Evolutionary conservation across 83 land plant species (phyloP).

Genomic region (Diphasiastrum complanatum): DNA sequence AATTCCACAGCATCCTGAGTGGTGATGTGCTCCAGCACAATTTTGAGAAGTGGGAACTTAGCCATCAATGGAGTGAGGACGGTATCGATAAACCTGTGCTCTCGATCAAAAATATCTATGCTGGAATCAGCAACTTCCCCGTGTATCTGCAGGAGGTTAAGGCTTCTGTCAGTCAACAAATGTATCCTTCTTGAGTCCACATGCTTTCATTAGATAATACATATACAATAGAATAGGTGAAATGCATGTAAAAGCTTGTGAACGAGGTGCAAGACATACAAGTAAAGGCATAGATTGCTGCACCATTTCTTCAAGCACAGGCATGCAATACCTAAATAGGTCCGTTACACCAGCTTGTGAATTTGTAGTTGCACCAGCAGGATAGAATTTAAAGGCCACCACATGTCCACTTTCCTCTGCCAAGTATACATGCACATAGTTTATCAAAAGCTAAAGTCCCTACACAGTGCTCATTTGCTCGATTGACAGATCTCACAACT

Average conservation of each 20-base stretch:
- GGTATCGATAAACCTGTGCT: constrained; percentile 68
- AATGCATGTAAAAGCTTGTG: too few species aligned
- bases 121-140: constrained; percentile 82
- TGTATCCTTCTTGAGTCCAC: neutral
- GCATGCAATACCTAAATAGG: constrained; percentile 83
- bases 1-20: constrained; percentile 79
- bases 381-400: constrained; percentile 80
- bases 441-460: too few species aligned
- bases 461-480: too few species aligned
- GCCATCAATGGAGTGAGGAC: constrained; percentile 54
- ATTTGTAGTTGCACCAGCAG: constrained; percentile 99
- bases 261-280: constrained; percentile 35
- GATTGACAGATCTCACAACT: too few species aligned
- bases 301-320: constrained; percentile 79
- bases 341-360: constrained; percentile 97
- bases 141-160: constrained; percentile 51
- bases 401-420: constrained; percentile 75
- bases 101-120: constrained; percentile 92
- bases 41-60: constrained; percentile 64
- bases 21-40: constrained; percentile 96
- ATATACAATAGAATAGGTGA: too few species aligned
- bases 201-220: neutral
- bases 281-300: constrained; percentile 68
- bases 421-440: constrained; percentile 8
- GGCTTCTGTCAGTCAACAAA: neutral